These are phyloP conservation scores for Phoenix dactylifera DNA, from an alignment of 176 grass and related monocot species.

Conservation along the genomic window DNA sequence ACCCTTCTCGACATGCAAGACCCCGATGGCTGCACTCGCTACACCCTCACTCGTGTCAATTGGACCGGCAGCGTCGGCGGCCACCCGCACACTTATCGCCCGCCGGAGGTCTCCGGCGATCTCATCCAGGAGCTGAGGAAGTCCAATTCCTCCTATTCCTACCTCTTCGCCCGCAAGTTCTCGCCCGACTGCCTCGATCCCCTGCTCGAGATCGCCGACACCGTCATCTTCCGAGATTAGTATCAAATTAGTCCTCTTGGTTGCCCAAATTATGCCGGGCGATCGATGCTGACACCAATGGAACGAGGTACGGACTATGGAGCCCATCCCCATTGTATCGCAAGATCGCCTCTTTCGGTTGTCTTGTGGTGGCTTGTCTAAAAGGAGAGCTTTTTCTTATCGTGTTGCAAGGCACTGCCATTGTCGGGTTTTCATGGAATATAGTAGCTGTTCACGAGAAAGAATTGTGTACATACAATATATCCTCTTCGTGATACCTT, in stretches of 20 bases:
- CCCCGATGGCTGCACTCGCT: conserved; percentile 54
- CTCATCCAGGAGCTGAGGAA: conserved; percentile 65
- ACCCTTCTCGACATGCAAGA: conserved; percentile 92
- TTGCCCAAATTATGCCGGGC: too few species aligned
- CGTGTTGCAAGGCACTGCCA: too few species aligned
- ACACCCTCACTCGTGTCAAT: conserved; percentile 83
- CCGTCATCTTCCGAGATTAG: conserved; percentile 73
- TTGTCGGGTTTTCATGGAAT: too few species aligned
- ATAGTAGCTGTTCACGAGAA: too few species aligned
- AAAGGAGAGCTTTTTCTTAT: background rate
- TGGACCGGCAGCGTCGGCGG: conserved; percentile 61
- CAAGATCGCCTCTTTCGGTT: background rate
- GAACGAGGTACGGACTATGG: too few species aligned
- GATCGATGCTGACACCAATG: too few species aligned
- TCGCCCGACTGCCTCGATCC: conserved; percentile 39
- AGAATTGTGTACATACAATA: too few species aligned
- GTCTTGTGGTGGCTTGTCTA: background rate
- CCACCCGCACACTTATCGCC: conserved; percentile 70
- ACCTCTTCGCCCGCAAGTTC: conserved; percentile 92
- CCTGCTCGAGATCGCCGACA: conserved; percentile 56
- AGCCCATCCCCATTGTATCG: too few species aligned
- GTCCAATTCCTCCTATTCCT: conserved; percentile 63
- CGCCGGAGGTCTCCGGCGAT: conserved; percentile 45
- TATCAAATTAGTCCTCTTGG: background rate
- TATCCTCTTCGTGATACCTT: too few species aligned